phyloP scores from a whole-genome alignment of 805 yeast genomes.

The Candida maltosa region DNA sequence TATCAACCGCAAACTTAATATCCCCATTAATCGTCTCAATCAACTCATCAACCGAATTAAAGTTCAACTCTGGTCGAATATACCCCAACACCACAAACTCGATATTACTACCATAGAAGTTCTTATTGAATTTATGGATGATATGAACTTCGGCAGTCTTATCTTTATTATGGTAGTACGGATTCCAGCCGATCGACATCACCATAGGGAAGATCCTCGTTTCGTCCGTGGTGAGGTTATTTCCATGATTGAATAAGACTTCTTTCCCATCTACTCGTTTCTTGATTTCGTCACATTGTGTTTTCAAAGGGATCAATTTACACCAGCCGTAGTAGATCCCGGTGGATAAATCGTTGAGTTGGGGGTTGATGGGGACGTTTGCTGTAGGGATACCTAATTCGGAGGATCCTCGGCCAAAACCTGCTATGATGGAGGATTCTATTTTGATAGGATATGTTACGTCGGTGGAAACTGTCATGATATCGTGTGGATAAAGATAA shows the following conservation, averaged over 20 bases:
- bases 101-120: slow-evolving; percentile 82
- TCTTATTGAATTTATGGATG: slow-evolving; percentile 61
- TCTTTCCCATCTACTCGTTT: slow-evolving; percentile 22
- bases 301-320: slow-evolving; percentile 18
- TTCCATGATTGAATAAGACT: slow-evolving; percentile 59
- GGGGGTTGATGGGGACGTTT: slow-evolving; percentile 61
- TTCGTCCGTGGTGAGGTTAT: slow-evolving; percentile 38
- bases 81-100: slow-evolving; percentile 77
- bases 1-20: slow-evolving; percentile 59
- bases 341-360: slow-evolving; percentile 46
- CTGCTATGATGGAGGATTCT: slow-evolving; percentile 57
- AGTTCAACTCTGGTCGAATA: slow-evolving; percentile 86
- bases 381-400: slow-evolving; percentile 97
- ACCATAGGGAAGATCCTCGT: slow-evolving; percentile 75
- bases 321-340: slow-evolving; percentile 94
- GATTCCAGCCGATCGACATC: slow-evolving; percentile 95
- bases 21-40: slow-evolving; percentile 82
- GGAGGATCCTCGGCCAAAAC: slow-evolving; percentile 94
- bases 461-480: too few species aligned
- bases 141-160: slow-evolving; percentile 89
- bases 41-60: slow-evolving; percentile 78
- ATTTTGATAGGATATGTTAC: slow-evolving; percentile 40
- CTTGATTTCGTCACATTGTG: slow-evolving; percentile 3
- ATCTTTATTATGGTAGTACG: slow-evolving; percentile 74
- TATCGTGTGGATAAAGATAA: too few species aligned